Evolutionary conservation across 106 monocot genomes (phyloP).

Genomic region (Dendrobium catenatum): DNA sequence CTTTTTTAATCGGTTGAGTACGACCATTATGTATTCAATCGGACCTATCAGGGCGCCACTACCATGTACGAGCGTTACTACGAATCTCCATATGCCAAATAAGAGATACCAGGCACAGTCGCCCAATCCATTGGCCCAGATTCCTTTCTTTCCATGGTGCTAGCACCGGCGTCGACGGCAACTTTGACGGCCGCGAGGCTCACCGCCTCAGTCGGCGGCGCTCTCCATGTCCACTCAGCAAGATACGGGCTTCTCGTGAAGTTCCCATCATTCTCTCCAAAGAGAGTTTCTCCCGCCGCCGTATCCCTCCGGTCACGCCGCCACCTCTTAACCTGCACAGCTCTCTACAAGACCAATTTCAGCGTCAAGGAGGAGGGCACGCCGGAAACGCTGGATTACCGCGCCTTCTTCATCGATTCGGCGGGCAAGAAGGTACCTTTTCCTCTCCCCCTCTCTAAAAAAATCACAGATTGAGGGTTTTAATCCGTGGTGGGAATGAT

Average conservation of each 20-base stretch:
- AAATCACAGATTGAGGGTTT: neutral
- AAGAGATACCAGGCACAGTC: no score
- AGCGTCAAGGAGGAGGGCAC: slow-evolving; percentile 59
- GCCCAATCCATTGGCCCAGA: neutral
- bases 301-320: slow-evolving; percentile 13
- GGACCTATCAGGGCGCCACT: no score
- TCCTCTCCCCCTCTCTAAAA: neutral
- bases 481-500: neutral
- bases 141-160: neutral
- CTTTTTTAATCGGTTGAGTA: no score
- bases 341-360: slow-evolving; percentile 35
- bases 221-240: neutral
- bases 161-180: slow-evolving; percentile 19
- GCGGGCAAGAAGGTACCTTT: slow-evolving; percentile 47
- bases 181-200: slow-evolving; percentile 14
- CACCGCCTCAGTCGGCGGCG: neutral
- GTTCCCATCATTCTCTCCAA: slow-evolving; percentile 7
- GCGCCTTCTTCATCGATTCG: slow-evolving; percentile 79
- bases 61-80: no score
- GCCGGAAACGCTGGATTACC: slow-evolving; percentile 86
- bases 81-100: no score
- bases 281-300: neutral
- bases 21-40: no score
- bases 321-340: slow-evolving; percentile 19
- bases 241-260: neutral